Evolutionary conservation across 1,284 basidiomycete species (phyloP), one percentile per base, ranked within the genome.

Genomic region (Naganishia sp.): DNA sequence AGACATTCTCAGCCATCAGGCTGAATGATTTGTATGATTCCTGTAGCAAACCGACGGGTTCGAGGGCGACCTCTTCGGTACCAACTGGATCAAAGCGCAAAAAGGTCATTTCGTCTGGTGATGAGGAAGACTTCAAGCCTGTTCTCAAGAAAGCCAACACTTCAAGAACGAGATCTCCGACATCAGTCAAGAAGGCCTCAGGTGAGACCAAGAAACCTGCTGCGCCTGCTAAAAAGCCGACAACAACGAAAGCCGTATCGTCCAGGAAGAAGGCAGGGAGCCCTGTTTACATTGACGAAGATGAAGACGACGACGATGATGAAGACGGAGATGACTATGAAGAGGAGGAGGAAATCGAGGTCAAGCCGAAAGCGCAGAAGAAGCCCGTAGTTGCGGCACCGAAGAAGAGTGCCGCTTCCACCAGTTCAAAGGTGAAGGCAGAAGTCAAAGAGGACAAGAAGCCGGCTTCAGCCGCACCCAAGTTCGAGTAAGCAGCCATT

Each of bases 101-200:
- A 52, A 61, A 61, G 36, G 48, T 61, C 21, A 43, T 52, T 25
- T 50, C 48, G 7, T 57, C 55, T 6, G 59, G 52, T n/a, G 48
- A 52, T 16, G 59, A 61, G 33, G 59, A 61, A 49, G 59, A 61
- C 28, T 42, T 61, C 49, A 61, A 61, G 50, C 59, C 59, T 21
- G 46, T 60, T 39, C 46, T 49, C 21, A 61, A 61, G 39, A 61
- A 61, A 31, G 48, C 49, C 11, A 61, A 61, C 48, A 61, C 39
- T 11, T 23, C 59, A 16, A 2, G 21, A 5, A 25, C 48, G 13
- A 61, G 39, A 39, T 39, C 59, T 11, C 43, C 59, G 2, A 50
- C 33, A 33, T 2, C 48, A 10, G 28, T 28, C 23, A 59, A 45
- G 44, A 48, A 48, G 10, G 28, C 44, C 18, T 1, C 55, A 6